Evolutionary conservation across 2,329 filamentous ascomycete genomes (phyloP), one percentile per base, ranked within the genome.

Genomic region (Exophiala spinifera): DNA sequence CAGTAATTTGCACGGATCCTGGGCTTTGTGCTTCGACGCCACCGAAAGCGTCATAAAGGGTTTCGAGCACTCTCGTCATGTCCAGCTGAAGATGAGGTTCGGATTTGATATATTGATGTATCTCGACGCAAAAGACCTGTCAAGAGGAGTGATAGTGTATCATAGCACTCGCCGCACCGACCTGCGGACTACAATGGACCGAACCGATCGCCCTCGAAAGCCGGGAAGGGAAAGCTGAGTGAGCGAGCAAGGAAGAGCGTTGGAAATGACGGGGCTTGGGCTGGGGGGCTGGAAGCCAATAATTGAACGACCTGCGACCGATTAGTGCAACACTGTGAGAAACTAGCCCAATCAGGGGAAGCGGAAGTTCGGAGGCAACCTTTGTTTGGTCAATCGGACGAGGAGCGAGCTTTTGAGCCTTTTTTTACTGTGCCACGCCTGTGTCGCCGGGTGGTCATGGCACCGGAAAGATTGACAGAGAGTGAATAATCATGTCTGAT

Each of bases 331-430:
- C 28, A n/a, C 1, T 25, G 21, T 28, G 42, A 19, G 36, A 52
- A 43, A 28, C 46, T 50, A 47, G 31, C 15, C 20, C 33, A n/a
- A 36, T 23, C 33, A 28, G 45, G 43, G 28, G 34, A 51, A 25
- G 53, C 56, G 56, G 56, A 51, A 48, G 56, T 46, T 47, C 56
- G 51, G 53, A 56, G 46, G 52, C 43, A 44, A 51, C 47, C 49
- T 20, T n/a, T 45, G 23, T 51, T 59, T 53, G 53, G 56, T 45
- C 55, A 48, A 47, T 37, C 23, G 33, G 15, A 28, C 33, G 45
- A 44, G 36, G 36, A 4, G 28, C 4, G 28, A 7, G 28, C 28
- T 31, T 31, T 31, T 31, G 7, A 31, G 28, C 28, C 11, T 31
- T 31, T 31, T 11, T 5, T 10, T 10, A 7, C n/a, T 31, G 7